Base-by-base conservation (phyloP, 257 asterid species). In the Buddleja alternifolia region DNA sequence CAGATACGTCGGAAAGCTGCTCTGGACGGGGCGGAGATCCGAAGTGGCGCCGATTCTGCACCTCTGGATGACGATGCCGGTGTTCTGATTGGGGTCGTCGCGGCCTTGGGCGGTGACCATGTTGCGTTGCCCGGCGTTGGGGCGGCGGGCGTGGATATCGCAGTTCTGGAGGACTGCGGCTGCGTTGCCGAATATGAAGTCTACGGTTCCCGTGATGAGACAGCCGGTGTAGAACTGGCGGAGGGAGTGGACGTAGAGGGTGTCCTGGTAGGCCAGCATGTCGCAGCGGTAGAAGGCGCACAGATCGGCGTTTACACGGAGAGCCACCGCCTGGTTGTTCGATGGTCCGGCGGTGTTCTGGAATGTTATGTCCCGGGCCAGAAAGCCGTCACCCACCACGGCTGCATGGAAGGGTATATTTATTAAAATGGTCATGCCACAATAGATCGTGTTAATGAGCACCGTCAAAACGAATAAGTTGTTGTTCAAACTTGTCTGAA, bases 11-110 rank as follows among this genome's bases (percentile, higher is more conserved):
- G 79, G 83, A 36, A 84, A 71, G 17, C 63, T 82, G 16, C 61
- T 4, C 50, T 62, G 77, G 20, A 77, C 88, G 0, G 90, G 59
- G 14, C 4, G 37, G 2, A 85, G 81, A 14, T 80, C 85, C 2
- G 83, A 67, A 17, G 85, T 80, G 60, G 84, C 88, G 7, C 76
- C 82, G 55, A 74, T 67, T n/a, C 69, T 45, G 7, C 74, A 67
- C 0, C 48, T 34, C 14, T 74, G 78, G 36, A 74, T 45, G 3
- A 74, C 66, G 6, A 67, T 74, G 3, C 81, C 81, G 0, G 77
- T 76, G 66, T 66, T 71, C 47, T 70, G 70, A 32, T 66, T 66
- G 0, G 73, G 73, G 12, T 71, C 76, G 6, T 55, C 76, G 19
- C 81, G 67, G 12, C 81, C 81, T 21, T 76, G 81, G 2, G 81